Evolutionary conservation across 192 early-diverging fungal species (phyloP).

Genomic region (Coemansia aciculifera): DNA sequence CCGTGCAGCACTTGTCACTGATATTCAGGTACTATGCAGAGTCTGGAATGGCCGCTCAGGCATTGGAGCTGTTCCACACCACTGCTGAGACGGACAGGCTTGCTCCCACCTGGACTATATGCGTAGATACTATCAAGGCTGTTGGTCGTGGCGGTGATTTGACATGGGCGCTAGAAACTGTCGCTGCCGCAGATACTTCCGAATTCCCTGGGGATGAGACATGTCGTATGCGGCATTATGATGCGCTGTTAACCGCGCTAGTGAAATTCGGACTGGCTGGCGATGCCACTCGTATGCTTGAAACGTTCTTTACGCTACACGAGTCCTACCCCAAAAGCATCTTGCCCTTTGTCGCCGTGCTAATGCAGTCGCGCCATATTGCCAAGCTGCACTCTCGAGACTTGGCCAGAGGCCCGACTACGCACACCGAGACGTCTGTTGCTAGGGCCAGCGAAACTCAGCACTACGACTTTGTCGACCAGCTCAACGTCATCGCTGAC

Average conservation of each 20-base stretch:
- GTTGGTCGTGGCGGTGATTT: slow-evolving; percentile 16
- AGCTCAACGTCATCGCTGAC: slow-evolving; percentile 1
- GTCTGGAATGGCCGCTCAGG: slow-evolving; percentile 11
- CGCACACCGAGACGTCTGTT: not conserved
- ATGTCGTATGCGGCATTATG: not conserved
- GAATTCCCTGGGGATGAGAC: not conserved
- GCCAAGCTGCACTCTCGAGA: not conserved
- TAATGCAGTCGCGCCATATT: slow-evolving; percentile 17
- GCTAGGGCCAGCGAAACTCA: not conserved
- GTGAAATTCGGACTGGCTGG: slow-evolving; percentile 1
- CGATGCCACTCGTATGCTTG: slow-evolving; percentile 9
- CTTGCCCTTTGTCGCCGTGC: slow-evolving; percentile 18
- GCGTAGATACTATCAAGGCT: slow-evolving; percentile 17
- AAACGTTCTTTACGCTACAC: slow-evolving; percentile 13
- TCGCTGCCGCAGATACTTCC: not conserved
- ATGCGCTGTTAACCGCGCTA: slow-evolving; percentile 8
- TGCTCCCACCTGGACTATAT: slow-evolving; percentile 25
- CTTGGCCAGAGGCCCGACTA: not conserved
- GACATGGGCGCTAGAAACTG: not conserved
- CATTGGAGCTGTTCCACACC: slow-evolving; percentile 26
- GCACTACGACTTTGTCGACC: slow-evolving; percentile 6
- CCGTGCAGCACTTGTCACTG: not conserved
- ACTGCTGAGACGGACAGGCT: slow-evolving; percentile 15
- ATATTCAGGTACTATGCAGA: slow-evolving; percentile 29
- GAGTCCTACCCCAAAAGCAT: not conserved